phyloP scores from a whole-genome alignment of 2,329 filamentous ascomycete species.

The Alternaria postmessia region DNA sequence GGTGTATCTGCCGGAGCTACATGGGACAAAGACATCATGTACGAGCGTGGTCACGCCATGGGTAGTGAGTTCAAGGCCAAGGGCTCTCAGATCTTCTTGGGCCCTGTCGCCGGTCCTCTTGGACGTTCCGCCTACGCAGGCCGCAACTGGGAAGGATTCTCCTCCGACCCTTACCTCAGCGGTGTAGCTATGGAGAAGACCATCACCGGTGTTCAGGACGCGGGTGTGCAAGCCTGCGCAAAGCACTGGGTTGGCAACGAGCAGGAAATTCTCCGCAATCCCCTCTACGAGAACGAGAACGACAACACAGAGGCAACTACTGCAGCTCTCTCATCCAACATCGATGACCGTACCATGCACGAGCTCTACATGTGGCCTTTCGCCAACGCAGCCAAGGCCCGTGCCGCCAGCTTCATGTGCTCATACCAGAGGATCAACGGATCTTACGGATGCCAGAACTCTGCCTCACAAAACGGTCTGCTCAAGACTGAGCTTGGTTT shows the following conservation, averaged over 20 bases:
- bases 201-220: constrained; percentile 52
- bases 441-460: constrained; percentile 49
- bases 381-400: constrained; percentile 66
- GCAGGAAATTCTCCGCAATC: constrained; percentile 61
- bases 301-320: constrained; percentile 54
- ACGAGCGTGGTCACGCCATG: constrained; percentile 49
- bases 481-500: constrained; percentile 63
- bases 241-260: constrained; percentile 69
- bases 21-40: constrained; percentile 52
- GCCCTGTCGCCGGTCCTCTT: constrained; percentile 60
- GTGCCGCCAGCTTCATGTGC: constrained; percentile 69
- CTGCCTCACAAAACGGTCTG: constrained; percentile 58
- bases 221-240: constrained; percentile 53
- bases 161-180: constrained; percentile 55
- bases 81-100: constrained; percentile 54
- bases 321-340: constrained; percentile 67
- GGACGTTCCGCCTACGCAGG: constrained; percentile 53
- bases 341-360: constrained; percentile 71
- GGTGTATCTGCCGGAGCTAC: constrained; percentile 49
- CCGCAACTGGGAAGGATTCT: constrained; percentile 57
- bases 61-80: constrained; percentile 48
- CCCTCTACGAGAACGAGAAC: constrained; percentile 63
- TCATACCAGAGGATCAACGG: constrained; percentile 52
- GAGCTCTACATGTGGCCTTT: constrained; percentile 74
- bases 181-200: constrained; percentile 53